Base-by-base conservation (phyloP, 2,329 filamentous ascomycete species). In the Trichoderma oligosporum region DNA sequence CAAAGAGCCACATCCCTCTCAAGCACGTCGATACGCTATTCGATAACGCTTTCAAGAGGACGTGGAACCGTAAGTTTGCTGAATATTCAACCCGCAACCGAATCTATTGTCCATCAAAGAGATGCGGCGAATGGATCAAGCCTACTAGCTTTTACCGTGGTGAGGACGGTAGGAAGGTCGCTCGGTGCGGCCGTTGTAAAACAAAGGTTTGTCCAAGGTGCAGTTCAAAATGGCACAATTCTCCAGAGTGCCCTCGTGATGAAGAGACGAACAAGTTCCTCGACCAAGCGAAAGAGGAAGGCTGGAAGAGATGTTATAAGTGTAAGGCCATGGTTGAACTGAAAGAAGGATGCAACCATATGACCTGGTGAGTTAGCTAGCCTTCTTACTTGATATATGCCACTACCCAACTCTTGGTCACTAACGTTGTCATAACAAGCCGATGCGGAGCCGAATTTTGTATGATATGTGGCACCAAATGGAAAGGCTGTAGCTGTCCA, bases 361-460 rank as follows among this genome's bases (percentile, higher is more conserved):
- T 95, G 83, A 91, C 84, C 25, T 96, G 91, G 86, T 89, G 76
- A 73, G 83, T 73, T 18, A 3, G 9, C 41, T 47, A 18, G 11
- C 20, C 29, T 25, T 29, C 25, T 6, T 4, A 29, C 9, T 33
- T 16, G 14, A 14, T 54, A 48, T 8, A 36, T 57, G 24, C 62
- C 68, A 52, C 64, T 41, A 12, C 20, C 7, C 27, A 63, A 24
- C n/a, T 25, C 6, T 36, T 24, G 2, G 9, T 35, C 24, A 46
- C 52, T 55, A 38, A 54, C 51, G 24, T 22, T 31, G 7, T 7
- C 20, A n/a, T 8, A 41, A 22, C 27, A 54, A 85, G 86, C 69
- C 88, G 85, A 56, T 96, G 91, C 67, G 86, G 83, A 54, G 89
- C 89, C 25, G 82, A 95, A 65, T 95, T 95, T 67, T 96, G 91